A percentile compares a stretch with the other conserved stretches of the same genome.
Conservation (phyloP, 2,329 filamentous ascomycete genomes). For the Colletotrichum sublineola region DNA sequence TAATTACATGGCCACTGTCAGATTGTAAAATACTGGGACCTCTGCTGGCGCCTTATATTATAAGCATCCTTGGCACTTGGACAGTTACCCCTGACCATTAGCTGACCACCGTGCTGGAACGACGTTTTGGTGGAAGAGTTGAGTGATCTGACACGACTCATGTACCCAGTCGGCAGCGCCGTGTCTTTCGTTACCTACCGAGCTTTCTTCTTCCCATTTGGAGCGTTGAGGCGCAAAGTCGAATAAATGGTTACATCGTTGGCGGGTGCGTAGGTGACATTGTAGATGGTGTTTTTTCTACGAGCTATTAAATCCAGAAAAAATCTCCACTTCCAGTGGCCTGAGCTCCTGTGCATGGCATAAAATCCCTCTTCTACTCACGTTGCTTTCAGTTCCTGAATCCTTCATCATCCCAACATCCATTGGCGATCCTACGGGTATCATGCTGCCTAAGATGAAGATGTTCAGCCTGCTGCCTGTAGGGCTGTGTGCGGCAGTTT, state of each 20-base stretch:
- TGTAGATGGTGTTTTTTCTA: too few relatives aligned
- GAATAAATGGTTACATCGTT: neutral
- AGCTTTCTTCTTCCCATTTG: neutral
- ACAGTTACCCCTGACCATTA: neutral
- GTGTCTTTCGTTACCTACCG: slow-evolving; percentile 23
- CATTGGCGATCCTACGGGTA: neutral
- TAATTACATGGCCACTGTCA: neutral
- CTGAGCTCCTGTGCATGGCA: neutral
- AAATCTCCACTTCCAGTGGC: neutral
- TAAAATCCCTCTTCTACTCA: too few relatives aligned
- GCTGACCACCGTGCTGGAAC: neutral
- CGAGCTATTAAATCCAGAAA: too few relatives aligned
- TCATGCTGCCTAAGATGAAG: neutral
- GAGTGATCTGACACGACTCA: slow-evolving; percentile 39
- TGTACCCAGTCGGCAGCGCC: slow-evolving; percentile 32
- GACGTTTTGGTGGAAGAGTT: slow-evolving; percentile 23
- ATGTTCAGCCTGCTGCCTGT: neutral
- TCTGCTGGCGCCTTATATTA: too few relatives aligned
- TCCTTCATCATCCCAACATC: neutral
- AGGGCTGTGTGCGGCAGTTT: too few relatives aligned
- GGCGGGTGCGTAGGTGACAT: too few relatives aligned
- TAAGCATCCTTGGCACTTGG: too few relatives aligned
- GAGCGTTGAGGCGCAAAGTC: neutral
- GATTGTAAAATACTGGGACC: too few relatives aligned
- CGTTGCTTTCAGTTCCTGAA: too few relatives aligned